Percentiles rank a stretch among this genome's conserved stretches.
Conservation (phyloP, 345 rosid species). For the Eucalyptus curtisii region DNA sequence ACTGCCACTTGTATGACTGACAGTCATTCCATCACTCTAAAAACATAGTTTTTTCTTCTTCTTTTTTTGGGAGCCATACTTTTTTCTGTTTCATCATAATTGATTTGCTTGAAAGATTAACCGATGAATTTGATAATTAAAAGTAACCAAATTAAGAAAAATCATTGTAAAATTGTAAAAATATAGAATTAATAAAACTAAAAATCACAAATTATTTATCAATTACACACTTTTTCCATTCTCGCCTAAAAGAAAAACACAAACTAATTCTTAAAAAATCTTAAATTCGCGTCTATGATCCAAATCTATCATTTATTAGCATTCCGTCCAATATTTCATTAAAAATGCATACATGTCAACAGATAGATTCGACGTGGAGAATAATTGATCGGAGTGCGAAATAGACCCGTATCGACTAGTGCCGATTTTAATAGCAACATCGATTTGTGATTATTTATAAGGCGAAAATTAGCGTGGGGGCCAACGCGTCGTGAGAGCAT, state of each 20-base stretch:
- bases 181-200: not conserved
- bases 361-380: not conserved
- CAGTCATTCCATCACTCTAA: not conserved
- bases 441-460: too few species aligned
- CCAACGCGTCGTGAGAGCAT: fast-evolving
- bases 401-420: fast-evolving
- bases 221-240: not conserved
- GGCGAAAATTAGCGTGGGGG: not conserved
- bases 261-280: not conserved
- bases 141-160: not conserved
- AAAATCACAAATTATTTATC: not conserved
- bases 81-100: too few species aligned
- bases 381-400: fast-evolving
- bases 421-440: not conserved
- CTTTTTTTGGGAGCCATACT: too few species aligned
- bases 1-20: not conserved
- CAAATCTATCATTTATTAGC: not conserved
- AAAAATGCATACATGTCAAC: not conserved
- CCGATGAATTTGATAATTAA: not conserved
- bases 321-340: not conserved
- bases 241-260: too few species aligned
- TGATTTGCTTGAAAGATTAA: not conserved
- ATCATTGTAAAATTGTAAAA: not conserved
- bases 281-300: fast-evolving
- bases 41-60: not conserved